Percentiles rank a stretch among this genome's conserved stretches.
These are phyloP conservation scores for Alternaria tenuissima DNA, from an alignment of 2,329 filamentous ascomycete species.

Conservation along the genomic window DNA sequence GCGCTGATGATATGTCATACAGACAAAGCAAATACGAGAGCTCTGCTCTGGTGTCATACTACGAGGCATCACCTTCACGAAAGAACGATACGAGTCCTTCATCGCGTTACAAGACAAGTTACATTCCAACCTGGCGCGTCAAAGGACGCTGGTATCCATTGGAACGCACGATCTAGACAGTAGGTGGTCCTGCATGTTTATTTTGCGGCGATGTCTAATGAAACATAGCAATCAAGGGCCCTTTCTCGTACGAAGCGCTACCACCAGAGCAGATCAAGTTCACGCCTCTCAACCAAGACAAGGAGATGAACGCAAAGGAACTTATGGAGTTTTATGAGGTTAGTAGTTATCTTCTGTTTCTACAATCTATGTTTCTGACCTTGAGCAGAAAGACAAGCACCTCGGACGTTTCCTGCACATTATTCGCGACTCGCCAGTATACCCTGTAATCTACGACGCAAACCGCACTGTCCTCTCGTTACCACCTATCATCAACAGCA, in stretches of 20 bases:
- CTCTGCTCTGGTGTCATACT: conserved; percentile 90
- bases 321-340: conserved; percentile 92
- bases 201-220: conserved; percentile 22
- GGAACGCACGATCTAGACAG: conserved; percentile 95
- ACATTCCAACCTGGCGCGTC: conserved; percentile 92
- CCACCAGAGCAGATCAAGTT: conserved; percentile 93
- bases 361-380: conserved; percentile 17
- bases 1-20: not conserved
- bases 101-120: conserved; percentile 97
- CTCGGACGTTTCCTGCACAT: conserved; percentile 91
- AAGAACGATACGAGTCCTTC: conserved; percentile 95
- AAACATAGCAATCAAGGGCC: conserved; percentile 73
- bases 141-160: conserved; percentile 93
- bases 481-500: conserved; percentile 96
- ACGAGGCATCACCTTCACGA: conserved; percentile 88
- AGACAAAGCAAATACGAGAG: conserved; percentile 81
- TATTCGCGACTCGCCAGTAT: conserved; percentile 90
- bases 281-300: conserved; percentile 86
- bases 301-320: conserved; percentile 85
- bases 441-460: conserved; percentile 94
- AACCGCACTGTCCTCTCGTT: conserved; percentile 88
- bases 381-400: conserved; percentile 80
- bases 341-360: conserved; percentile 16
- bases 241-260: conserved; percentile 95
- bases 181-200: conserved; percentile 20